A percentile compares a stretch with the other conserved stretches of the same genome.
These are phyloP conservation scores for Sphaerobolus stellatus DNA, from an alignment of 1,284 basidiomycete species.

Conservation along the genomic window DNA sequence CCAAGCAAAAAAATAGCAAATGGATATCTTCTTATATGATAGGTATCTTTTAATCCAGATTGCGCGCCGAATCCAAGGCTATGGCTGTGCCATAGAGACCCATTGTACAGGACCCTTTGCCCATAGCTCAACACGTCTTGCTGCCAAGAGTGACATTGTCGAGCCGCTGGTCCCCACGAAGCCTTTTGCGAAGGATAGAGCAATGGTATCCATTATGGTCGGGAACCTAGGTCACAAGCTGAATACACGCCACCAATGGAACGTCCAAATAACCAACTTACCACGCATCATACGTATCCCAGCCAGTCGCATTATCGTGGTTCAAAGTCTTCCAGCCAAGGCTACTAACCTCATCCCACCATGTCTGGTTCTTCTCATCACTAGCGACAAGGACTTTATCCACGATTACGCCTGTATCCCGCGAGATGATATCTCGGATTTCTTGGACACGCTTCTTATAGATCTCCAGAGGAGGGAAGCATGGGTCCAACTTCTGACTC, in stretches of 20 bases:
- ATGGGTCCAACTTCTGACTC: neutral
- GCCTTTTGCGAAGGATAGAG: conserved; percentile 1
- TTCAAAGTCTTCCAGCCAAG: neutral
- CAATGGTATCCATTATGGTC: neutral
- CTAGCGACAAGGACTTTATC: conserved; percentile 1
- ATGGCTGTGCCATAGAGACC: too few relatives aligned
- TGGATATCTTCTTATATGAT: too few relatives aligned
- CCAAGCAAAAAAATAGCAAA: too few relatives aligned
- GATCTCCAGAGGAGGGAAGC: neutral
- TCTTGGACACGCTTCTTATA: neutral
- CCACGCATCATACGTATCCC: neutral
- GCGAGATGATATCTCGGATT: neutral
- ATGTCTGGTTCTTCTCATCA: conserved; percentile 2
- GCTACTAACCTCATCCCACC: neutral
- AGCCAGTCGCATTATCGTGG: neutral
- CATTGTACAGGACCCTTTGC: neutral
- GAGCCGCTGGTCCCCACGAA: neutral
- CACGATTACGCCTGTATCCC: neutral
- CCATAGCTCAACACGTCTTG: neutral
- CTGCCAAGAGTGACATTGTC: neutral
- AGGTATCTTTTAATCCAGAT: too few relatives aligned
- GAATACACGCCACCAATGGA: too few relatives aligned
- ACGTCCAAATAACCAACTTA: neutral
- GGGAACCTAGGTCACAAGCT: neutral
- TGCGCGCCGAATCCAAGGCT: too few relatives aligned